Evolutionary conservation across 2,329 filamentous ascomycete species (phyloP), one percentile per base, ranked within the genome.

Genomic region (Fusarium sp.): DNA sequence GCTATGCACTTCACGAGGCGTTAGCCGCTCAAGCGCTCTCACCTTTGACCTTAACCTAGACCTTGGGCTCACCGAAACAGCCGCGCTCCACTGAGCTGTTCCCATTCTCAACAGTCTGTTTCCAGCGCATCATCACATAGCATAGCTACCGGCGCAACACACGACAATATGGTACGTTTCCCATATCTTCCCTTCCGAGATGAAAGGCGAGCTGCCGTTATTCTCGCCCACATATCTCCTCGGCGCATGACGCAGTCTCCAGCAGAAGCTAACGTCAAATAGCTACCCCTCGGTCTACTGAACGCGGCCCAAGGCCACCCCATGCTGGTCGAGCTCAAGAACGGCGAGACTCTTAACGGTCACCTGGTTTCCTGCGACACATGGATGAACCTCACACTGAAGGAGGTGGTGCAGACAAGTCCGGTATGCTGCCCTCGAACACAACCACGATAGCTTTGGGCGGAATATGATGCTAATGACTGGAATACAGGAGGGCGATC

Each of bases 351-450:
- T 0, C 87, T 99, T 64, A 99, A 98, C 82, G 96, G 96, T 67
- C 94, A 97, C 77, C 85, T 99, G 62, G 92, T 97, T 79, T 93
- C 91, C 80, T 99, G 95, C 89, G 96, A 99, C 80, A 99, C 95
- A 48, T 99, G 96, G 94, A 99, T 99, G 96, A 99, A 99, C 83
- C 84, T 99, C 73, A 98, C 95, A 3, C 83, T 99, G 71, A 97
- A 96, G 80, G 96, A 98, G 80, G 96, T 99, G 22, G 93, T 98
- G 35, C 95, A 98, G 81, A 98, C 96, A 19, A 97, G 92, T 77
- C 90, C 95, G 24, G 89, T 91, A 81, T 51, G 84, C 56, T 19
- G 39, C 26, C 33, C n/a, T 48, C 15, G 11, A 24, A 37, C 28
- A 22, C 43, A 15, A 49, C n/a, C 52, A 32, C 54, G 28, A 55